A percentile compares a stretch with the other conserved stretches of the same genome.
These are phyloP conservation scores for Acorus calamus DNA, from an alignment of 106 monocot genomes.

Conservation along the genomic window DNA sequence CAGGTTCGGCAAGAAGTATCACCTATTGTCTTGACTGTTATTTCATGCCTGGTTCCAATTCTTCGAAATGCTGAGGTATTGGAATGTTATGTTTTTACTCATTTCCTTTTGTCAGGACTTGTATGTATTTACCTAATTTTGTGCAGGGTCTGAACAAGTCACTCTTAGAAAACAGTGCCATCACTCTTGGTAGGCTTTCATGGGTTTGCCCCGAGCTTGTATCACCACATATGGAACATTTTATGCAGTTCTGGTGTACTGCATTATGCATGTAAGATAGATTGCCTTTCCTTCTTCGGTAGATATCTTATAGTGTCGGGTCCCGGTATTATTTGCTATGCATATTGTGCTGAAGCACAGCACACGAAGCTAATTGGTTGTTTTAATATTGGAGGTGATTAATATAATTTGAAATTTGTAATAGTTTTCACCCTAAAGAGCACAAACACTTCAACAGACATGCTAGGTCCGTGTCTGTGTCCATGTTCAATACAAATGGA, in stretches of 20 bases:
- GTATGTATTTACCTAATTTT: conserved; percentile 1
- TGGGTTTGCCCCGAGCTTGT: conserved; percentile 97
- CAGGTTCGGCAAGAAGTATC: conserved; percentile 83
- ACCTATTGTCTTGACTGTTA: conserved; percentile 53
- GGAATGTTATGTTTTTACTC: neutral
- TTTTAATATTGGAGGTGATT: too few species aligned
- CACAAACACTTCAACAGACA: too few species aligned
- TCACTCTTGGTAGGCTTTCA: conserved; percentile 89
- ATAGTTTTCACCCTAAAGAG: too few species aligned
- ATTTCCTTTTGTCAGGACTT: neutral
- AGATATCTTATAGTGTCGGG: neutral
- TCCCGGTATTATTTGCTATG: neutral
- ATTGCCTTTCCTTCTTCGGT: neutral
- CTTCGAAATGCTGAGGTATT: conserved; percentile 71
- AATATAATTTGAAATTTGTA: too few species aligned
- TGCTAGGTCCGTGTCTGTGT: too few species aligned
- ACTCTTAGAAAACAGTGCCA: conserved; percentile 88
- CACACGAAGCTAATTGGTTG: too few species aligned
- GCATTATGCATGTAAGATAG: conserved; percentile 73
- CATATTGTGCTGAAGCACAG: neutral
- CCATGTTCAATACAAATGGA: too few species aligned
- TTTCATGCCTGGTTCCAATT: conserved; percentile 64
- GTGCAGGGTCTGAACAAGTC: conserved; percentile 79
- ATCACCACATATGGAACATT: conserved; percentile 90
- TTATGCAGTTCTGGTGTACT: conserved; percentile 84